These are phyloP conservation scores for Picea abies DNA, from an alignment of 83 land plant genomes.

Conservation along the genomic window DNA sequence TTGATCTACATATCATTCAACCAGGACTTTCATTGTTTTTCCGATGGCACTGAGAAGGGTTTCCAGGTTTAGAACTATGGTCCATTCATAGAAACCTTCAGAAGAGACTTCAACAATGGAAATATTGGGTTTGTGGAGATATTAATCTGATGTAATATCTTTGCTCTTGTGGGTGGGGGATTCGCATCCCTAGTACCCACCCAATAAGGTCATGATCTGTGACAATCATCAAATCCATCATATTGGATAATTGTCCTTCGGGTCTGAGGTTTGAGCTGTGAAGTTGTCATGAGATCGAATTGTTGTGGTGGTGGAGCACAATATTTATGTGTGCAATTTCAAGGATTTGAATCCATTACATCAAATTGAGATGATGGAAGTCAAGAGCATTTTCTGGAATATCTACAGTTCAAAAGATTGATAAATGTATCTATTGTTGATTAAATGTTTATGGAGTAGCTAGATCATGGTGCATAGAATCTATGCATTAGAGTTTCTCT, in stretches of 20 bases:
- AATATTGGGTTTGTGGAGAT: slow-evolving; percentile 67
- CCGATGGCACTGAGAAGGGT: slow-evolving; percentile 63
- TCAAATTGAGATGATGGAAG: no score
- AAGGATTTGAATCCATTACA: no score
- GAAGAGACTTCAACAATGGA: neutral
- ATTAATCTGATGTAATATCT: slow-evolving; percentile 65
- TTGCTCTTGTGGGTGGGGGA: slow-evolving; percentile 85
- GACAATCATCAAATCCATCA: slow-evolving; percentile 67
- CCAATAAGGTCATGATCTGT: slow-evolving; percentile 85
- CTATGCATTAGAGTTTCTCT: no score
- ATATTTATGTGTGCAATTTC: no score
- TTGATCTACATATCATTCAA: slow-evolving; percentile 33
- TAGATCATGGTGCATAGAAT: no score
- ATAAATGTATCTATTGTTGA: no score
- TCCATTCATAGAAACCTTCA: slow-evolving; percentile 62
- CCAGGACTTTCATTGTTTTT: slow-evolving; percentile 68
- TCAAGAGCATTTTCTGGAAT: no score
- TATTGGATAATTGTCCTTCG: slow-evolving; percentile 72
- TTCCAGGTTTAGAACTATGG: slow-evolving; percentile 75
- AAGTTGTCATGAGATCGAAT: slow-evolving; percentile 63
- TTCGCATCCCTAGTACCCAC: slow-evolving; percentile 54
- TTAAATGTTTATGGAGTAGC: no score
- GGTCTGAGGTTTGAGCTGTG: slow-evolving; percentile 65
- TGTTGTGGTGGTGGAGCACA: slow-evolving; percentile 54
- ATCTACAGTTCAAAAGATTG: no score